These are phyloP conservation scores for Pyricularia grisea DNA, from an alignment of 2,329 filamentous ascomycete species.

Conservation along the genomic window DNA sequence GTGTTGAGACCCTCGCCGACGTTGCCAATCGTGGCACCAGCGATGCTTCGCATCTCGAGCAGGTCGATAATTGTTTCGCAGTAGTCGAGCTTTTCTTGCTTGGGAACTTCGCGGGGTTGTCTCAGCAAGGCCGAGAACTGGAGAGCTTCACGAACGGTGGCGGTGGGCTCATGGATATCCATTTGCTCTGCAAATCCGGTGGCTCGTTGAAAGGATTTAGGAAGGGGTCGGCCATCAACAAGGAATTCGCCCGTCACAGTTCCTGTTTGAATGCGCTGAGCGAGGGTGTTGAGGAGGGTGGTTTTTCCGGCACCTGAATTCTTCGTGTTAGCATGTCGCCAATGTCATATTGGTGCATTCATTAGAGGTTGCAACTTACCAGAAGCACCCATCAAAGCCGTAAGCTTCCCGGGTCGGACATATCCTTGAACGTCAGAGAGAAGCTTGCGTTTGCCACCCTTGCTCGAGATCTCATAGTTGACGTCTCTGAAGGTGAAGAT, in stretches of 20 bases:
- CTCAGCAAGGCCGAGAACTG: conserved; percentile 40
- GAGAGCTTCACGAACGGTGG: conserved; percentile 74
- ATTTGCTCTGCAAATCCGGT: conserved; percentile 81
- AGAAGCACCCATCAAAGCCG: conserved; percentile 71
- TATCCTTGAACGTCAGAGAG: conserved; percentile 75
- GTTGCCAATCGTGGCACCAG: conserved; percentile 67
- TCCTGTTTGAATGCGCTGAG: conserved; percentile 43
- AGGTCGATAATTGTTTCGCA: conserved; percentile 58
- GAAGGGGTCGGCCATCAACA: conserved; percentile 54
- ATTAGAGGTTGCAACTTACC: conserved; percentile 27
- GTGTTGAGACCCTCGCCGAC: conserved; percentile 76
- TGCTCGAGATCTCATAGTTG: not conserved
- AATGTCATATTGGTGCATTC: not conserved
- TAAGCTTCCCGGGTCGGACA: conserved; percentile 72
- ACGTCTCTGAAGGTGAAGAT: not conserved
- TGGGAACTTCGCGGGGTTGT: conserved; percentile 11
- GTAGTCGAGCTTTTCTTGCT: conserved; percentile 49
- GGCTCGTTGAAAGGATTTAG: conserved; percentile 50
- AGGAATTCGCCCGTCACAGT: conserved; percentile 44
- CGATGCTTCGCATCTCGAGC: conserved; percentile 64
- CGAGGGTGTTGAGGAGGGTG: conserved; percentile 72
- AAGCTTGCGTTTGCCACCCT: conserved; percentile 52
- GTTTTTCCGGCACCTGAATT: conserved; percentile 63
- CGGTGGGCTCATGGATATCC: conserved; percentile 69
- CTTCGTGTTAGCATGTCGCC: not conserved